A percentile compares a stretch with the other conserved stretches of the same genome.
These are phyloP conservation scores for Sugiyamaella smithiae DNA, from an alignment of 805 yeast genomes.

Conservation along the genomic window DNA sequence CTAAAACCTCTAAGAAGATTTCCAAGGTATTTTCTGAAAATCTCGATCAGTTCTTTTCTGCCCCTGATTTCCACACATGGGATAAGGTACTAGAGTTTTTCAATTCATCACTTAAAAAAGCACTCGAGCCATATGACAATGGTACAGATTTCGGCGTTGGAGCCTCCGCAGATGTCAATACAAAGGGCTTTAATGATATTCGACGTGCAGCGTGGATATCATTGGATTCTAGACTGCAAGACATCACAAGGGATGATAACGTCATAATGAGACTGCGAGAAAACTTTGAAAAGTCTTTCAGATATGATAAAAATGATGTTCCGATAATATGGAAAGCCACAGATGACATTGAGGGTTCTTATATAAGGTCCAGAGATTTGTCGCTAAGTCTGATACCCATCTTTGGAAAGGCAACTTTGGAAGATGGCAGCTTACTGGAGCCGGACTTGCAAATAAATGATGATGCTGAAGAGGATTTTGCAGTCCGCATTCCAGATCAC, in stretches of 20 bases:
- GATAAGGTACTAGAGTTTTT: constrained; percentile 51
- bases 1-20: constrained; percentile 28
- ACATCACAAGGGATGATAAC: constrained; percentile 62
- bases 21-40: constrained; percentile 37
- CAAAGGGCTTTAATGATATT: constrained; percentile 42
- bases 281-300: constrained; percentile 74
- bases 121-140: constrained; percentile 27
- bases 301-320: constrained; percentile 76
- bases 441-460: constrained; percentile 51
- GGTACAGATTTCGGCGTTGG: constrained; percentile 66
- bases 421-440: constrained; percentile 51
- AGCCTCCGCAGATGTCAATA: constrained; percentile 43
- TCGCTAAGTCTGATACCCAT: constrained; percentile 61
- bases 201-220: constrained; percentile 61
- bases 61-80: constrained; percentile 59
- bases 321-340: constrained; percentile 80
- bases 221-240: constrained; percentile 57
- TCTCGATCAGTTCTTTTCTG: constrained; percentile 46
- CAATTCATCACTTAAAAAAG: constrained; percentile 32
- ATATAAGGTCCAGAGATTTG: constrained; percentile 53
- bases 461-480: constrained; percentile 41
- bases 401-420: constrained; percentile 49
- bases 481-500: constrained; percentile 53
- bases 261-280: constrained; percentile 67
- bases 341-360: constrained; percentile 66